Percentiles rank a stretch among this genome's conserved stretches.
Evolutionary conservation across 352 stramenopile genomes (phyloP).

Genomic region (Globisporangium nodosum): DNA sequence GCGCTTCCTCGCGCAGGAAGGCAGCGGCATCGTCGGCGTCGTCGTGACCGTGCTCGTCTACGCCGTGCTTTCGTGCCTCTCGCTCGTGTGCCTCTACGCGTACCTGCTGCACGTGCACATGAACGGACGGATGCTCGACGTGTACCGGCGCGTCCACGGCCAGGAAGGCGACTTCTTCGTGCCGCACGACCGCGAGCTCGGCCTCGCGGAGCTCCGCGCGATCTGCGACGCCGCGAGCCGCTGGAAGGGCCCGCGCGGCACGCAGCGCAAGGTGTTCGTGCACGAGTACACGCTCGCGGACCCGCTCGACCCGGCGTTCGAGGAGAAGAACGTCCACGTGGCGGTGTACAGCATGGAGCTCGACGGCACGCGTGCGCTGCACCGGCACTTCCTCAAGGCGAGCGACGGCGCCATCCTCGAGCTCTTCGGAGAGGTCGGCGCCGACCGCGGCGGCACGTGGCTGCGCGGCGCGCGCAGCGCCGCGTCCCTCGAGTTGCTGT

Average conservation of each 20-base stretch:
- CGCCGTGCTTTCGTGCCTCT: constrained; percentile 45
- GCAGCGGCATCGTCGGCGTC: constrained; percentile 73
- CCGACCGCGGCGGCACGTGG: constrained; percentile 30
- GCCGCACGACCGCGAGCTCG: constrained; percentile 87
- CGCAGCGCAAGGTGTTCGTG: constrained; percentile 72
- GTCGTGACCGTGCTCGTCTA: constrained; percentile 80
- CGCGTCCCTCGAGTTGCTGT: constrained; percentile 37
- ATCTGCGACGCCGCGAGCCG: constrained; percentile 54
- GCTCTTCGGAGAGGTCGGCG: constrained; percentile 64
- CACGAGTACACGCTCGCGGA: constrained; percentile 77
- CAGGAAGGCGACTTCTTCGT: constrained; percentile 76
- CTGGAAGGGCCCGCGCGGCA: constrained; percentile 56
- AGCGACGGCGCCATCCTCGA: constrained; percentile 83
- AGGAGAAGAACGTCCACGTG: constrained; percentile 71
- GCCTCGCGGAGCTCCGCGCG: constrained; percentile 56
- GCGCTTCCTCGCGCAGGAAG: constrained; percentile 66
- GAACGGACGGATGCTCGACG: constrained; percentile 87
- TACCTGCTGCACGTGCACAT: constrained; percentile 88
- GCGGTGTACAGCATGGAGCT: constrained; percentile 78
- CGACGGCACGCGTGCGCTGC: constrained; percentile 46
- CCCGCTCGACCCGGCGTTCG: constrained; percentile 51
- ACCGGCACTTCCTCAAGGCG: constrained; percentile 86
- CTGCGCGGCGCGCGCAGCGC: constrained; percentile 24
- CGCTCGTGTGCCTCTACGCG: constrained; percentile 51
- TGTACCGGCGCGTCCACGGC: constrained; percentile 75